phyloP scores from a whole-genome alignment of 1,284 basidiomycete species.

The Termitomyces sp. region DNA sequence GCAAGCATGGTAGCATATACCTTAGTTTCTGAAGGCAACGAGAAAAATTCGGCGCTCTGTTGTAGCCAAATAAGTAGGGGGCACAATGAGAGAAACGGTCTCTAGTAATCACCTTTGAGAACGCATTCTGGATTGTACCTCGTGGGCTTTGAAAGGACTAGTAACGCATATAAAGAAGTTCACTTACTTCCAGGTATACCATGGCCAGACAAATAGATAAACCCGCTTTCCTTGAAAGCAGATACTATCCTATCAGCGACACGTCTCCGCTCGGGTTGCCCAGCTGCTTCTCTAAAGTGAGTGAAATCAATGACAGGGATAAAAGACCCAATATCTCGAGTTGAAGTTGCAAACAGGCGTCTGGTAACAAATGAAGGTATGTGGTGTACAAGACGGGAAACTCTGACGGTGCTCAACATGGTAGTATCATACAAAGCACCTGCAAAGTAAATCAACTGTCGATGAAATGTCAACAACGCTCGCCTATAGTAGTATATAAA shows the following conservation, averaged over 20 bases:
- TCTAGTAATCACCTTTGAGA: conserved; percentile 47
- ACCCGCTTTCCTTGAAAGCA: conserved; percentile 75
- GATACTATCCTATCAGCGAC: conserved; percentile 68
- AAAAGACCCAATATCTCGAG: conserved; percentile 25
- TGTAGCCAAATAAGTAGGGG: background rate
- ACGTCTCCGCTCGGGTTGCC: conserved; percentile 50
- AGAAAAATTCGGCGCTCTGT: conserved; percentile 73
- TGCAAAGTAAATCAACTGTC: background rate
- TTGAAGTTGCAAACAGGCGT: conserved; percentile 25
- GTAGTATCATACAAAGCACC: background rate
- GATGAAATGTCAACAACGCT: too few species aligned
- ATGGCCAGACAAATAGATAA: conserved; percentile 69
- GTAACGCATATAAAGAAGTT: background rate
- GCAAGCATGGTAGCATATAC: conserved; percentile 24
- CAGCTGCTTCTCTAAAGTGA: conserved; percentile 50
- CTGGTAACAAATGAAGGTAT: conserved; percentile 13
- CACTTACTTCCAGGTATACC: conserved; percentile 47
- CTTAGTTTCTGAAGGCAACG: conserved; percentile 59
- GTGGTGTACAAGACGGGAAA: conserved; percentile 8
- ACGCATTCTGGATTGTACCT: conserved; percentile 49
- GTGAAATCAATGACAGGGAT: conserved; percentile 80
- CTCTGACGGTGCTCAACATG: conserved; percentile 27
- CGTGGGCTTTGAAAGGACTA: conserved; percentile 6
- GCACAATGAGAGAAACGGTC: background rate
- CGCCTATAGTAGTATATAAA: too few species aligned